phyloP scores from a whole-genome alignment of 2,329 filamentous ascomycete genomes.

The Fusarium oligoseptatum region DNA sequence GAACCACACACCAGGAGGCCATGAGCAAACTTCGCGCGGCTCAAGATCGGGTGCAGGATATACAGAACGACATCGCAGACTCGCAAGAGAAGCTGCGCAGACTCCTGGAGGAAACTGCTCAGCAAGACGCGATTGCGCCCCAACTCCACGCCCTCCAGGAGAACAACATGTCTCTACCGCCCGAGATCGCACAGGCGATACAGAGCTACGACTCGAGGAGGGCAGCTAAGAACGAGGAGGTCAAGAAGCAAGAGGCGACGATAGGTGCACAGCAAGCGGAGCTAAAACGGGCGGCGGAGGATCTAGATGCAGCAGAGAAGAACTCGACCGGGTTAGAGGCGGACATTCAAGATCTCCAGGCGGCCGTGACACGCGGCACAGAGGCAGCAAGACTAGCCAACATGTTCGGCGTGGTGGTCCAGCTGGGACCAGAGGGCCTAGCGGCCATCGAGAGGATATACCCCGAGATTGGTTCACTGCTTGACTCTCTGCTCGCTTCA shows the following conservation, averaged over 20 bases:
- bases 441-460: conserved; percentile 47
- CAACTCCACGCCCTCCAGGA: conserved; percentile 46
- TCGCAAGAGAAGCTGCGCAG: conserved; percentile 32
- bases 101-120: conserved; percentile 43
- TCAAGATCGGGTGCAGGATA: conserved; percentile 35
- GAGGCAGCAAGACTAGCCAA: conserved; percentile 43
- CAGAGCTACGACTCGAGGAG: conserved; percentile 43
- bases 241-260: conserved; percentile 41
- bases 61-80: conserved; percentile 40
- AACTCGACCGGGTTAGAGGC: conserved; percentile 36
- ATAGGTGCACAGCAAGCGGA: conserved; percentile 39
- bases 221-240: conserved; percentile 45
- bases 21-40: conserved; percentile 37
- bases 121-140: conserved; percentile 43
- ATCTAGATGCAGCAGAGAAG: conserved; percentile 38
- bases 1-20: conserved; percentile 44
- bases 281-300: conserved; percentile 32
- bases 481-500: conserved; percentile 43
- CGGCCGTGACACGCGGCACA: conserved; percentile 37
- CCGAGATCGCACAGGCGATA: conserved; percentile 46
- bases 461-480: conserved; percentile 47
- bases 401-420: conserved; percentile 47
- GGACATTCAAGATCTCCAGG: conserved; percentile 43
- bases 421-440: conserved; percentile 43
- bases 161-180: conserved; percentile 45